Percentiles rank a stretch among this genome's conserved stretches.
These are phyloP conservation scores for Staphylotrichum longicolle DNA, from an alignment of 495 filamentous ascomycete species.

Conservation along the genomic window DNA sequence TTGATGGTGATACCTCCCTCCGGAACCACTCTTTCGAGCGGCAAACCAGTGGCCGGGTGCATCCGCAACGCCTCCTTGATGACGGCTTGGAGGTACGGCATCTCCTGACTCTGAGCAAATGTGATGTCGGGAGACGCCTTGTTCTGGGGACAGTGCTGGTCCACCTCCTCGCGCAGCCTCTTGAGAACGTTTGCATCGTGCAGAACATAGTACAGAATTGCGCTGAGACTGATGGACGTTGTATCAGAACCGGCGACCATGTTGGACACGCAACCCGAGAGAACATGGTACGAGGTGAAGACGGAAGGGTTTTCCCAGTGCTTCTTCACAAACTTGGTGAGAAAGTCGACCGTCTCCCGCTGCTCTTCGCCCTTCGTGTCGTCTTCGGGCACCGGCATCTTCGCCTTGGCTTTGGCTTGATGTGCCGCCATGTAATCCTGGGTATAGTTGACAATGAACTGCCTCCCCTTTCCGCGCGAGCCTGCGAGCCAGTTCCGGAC, in stretches of 20 bases:
- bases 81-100: constrained; percentile 63
- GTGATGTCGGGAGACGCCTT: neutral
- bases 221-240: constrained; percentile 50
- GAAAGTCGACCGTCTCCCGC: constrained; percentile 4
- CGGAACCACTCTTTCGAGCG: constrained; percentile 58
- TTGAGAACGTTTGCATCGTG: constrained; percentile 38
- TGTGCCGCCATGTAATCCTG: constrained; percentile 1
- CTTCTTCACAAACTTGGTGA: constrained; percentile 2
- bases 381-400: neutral
- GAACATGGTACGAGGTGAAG: neutral
- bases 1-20: constrained; percentile 52
- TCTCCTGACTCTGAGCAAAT: neutral
- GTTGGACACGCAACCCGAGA: constrained; percentile 37
- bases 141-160: neutral
- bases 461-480: neutral
- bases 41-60: constrained; percentile 53
- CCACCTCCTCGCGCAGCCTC: constrained; percentile 47
- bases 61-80: constrained; percentile 64
- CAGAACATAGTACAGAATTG: constrained; percentile 51
- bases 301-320: neutral
- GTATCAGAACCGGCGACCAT: constrained; percentile 58
- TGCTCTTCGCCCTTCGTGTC: neutral
- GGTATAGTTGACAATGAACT: neutral
- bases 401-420: neutral
- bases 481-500: constrained; percentile 1